Conservation (phyloP, 2,329 filamentous ascomycete genomes). For the Colletotrichum sp. region DNA sequence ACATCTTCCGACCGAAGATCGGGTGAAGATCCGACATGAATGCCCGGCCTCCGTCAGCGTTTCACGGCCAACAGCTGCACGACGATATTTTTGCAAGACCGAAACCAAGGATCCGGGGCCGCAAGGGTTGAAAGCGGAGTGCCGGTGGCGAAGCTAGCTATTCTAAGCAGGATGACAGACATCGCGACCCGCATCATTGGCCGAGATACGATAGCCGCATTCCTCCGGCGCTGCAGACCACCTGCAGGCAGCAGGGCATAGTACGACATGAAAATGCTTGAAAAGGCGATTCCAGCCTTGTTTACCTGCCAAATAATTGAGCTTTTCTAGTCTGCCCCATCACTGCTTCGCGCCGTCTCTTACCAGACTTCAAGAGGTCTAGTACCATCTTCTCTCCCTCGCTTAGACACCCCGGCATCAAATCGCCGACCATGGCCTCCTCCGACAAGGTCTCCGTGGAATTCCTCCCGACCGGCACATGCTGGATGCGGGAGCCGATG, state of each 20-base stretch:
- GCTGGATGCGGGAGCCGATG: constrained; percentile 21
- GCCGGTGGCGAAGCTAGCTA: constrained; percentile 3
- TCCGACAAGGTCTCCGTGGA: not conserved
- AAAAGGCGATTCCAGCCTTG: not conserved
- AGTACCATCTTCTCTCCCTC: not conserved
- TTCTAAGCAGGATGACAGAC: not conserved
- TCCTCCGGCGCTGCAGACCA: not conserved
- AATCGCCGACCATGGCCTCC: not conserved
- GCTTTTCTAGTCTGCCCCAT: not conserved
- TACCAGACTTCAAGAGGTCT: not conserved
- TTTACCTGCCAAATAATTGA: not conserved
- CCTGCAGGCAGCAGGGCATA: not conserved
- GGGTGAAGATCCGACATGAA: not conserved
- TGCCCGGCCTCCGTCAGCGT: not conserved
- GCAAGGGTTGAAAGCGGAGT: not conserved
- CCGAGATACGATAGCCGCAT: constrained; percentile 2
- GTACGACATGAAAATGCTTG: not conserved
- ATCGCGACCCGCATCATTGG: constrained; percentile 1
- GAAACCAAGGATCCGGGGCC: not conserved
- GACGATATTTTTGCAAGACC: not conserved
- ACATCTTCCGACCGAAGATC: not conserved
- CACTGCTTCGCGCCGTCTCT: not conserved
- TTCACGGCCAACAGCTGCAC: not conserved
- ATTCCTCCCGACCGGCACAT: constrained; percentile 26
- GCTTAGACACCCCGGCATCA: not conserved